phyloP scores from a whole-genome alignment of 1,284 basidiomycete genomes.

The Phlebopus sp. region DNA sequence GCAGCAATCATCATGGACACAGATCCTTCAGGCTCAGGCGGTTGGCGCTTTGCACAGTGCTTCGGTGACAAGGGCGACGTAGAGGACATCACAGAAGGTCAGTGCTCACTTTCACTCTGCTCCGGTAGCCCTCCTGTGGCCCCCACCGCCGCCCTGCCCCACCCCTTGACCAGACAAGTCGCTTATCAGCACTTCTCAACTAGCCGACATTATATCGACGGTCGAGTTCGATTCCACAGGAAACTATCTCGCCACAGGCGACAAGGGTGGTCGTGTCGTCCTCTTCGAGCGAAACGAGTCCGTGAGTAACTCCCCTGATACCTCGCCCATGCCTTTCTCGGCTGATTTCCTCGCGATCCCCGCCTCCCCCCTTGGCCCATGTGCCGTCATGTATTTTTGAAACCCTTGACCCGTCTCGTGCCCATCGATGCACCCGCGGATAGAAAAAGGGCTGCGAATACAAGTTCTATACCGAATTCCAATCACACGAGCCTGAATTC shows the following conservation, averaged over 20 bases:
- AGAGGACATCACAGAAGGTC: conserved; percentile 99
- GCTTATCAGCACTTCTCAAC: conserved; percentile 26
- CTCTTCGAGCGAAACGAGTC: conserved; percentile 98
- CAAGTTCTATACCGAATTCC: conserved; percentile 99
- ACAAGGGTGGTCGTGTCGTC: conserved; percentile 98
- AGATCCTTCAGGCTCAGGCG: conserved; percentile 81
- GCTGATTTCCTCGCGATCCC: conserved; percentile 33
- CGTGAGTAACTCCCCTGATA: conserved; percentile 51
- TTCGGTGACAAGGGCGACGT: conserved; percentile 99
- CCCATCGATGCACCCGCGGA: conserved; percentile 2
- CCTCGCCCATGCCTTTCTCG: conserved; percentile 8
- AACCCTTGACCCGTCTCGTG: not conserved
- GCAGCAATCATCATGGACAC: conserved; percentile 59
- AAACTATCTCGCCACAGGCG: conserved; percentile 98
- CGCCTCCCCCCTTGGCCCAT: conserved; percentile 8
- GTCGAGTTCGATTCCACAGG: conserved; percentile 99
- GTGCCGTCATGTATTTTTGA: conserved; percentile 3
- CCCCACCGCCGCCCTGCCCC: conserved; percentile 19
- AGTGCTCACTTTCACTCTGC: conserved; percentile 12
- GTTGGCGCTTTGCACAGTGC: conserved; percentile 99
- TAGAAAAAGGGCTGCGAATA: conserved; percentile 99
- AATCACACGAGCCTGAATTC: conserved; percentile 99
- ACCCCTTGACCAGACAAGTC: conserved; percentile 17
- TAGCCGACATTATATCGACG: conserved; percentile 98
- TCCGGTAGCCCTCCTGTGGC: conserved; percentile 14